phyloP scores from a whole-genome alignment of 768 basidiomycete species.

The Dacryopinax primogenitus region DNA sequence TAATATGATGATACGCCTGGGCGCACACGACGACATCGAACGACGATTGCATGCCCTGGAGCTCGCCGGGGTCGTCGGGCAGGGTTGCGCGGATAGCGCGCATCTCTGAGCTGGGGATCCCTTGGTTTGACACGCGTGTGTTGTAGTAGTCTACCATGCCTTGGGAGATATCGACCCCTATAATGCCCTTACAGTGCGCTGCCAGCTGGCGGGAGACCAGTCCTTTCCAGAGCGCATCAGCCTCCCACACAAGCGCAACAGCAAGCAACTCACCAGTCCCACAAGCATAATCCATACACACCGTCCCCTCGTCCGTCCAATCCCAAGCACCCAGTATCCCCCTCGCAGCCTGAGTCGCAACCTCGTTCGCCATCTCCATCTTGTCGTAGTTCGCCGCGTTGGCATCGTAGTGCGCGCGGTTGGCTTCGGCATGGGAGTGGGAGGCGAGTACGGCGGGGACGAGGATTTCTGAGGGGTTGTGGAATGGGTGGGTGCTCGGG shows the following conservation, averaged over 20 bases:
- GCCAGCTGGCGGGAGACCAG: slow-evolving; percentile 49
- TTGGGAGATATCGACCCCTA: slow-evolving; percentile 68
- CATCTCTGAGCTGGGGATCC: slow-evolving; percentile 48
- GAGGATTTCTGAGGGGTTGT: neutral
- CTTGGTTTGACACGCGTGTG: slow-evolving; percentile 42
- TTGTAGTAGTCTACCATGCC: slow-evolving; percentile 58
- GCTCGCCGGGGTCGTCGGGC: slow-evolving; percentile 35
- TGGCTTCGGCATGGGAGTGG: slow-evolving; percentile 21
- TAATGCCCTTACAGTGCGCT: slow-evolving; percentile 44
- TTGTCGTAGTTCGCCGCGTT: slow-evolving; percentile 25
- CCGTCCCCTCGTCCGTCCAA: slow-evolving; percentile 45
- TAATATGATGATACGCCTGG: slow-evolving; percentile 51
- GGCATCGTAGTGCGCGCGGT: slow-evolving; percentile 33
- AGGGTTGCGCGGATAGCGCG: slow-evolving; percentile 40
- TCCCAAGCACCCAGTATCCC: slow-evolving; percentile 30
- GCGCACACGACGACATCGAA: slow-evolving; percentile 62
- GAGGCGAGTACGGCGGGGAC: neutral
- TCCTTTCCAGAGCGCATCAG: slow-evolving; percentile 38
- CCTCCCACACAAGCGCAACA: neutral
- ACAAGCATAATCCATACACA: slow-evolving; percentile 62
- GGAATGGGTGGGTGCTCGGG: neutral
- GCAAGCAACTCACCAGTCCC: slow-evolving; percentile 41
- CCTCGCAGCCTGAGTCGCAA: slow-evolving; percentile 20
- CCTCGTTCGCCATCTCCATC: slow-evolving; percentile 9
- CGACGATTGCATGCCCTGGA: slow-evolving; percentile 38